Percentiles rank a stretch among this genome's conserved stretches.
These are phyloP conservation scores for Metschnikowia lachancei DNA, from an alignment of 805 yeast species.

Conservation along the genomic window DNA sequence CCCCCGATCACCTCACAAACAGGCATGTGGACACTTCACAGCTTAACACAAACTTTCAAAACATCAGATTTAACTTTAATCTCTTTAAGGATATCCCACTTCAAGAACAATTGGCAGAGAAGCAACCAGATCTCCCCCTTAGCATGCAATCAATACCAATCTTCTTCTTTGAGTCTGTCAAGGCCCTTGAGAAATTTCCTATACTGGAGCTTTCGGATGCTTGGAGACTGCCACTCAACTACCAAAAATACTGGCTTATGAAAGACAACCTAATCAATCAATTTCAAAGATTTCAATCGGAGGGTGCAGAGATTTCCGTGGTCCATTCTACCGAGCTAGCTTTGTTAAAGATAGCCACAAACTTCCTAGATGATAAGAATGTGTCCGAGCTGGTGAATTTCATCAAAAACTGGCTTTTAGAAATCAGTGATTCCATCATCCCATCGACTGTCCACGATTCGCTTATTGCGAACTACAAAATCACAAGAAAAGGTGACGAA, in stretches of 20 bases:
- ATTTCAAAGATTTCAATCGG: conserved; percentile 20
- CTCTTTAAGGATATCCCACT: conserved; percentile 41
- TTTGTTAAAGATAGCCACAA: conserved; percentile 16
- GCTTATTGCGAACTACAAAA: conserved; percentile 22
- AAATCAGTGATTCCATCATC: conserved; percentile 40
- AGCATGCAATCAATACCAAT: conserved; percentile 34
- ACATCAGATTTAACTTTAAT: conserved; percentile 37
- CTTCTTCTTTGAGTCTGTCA: conserved; percentile 26
- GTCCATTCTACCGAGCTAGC: conserved; percentile 20
- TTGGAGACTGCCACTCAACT: conserved; percentile 35
- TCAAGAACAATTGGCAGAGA: conserved; percentile 23
- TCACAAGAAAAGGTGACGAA: conserved; percentile 12
- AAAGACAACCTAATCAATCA: conserved; percentile 29
- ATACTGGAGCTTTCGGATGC: background rate
- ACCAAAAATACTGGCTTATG: conserved; percentile 34
- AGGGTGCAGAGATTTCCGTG: conserved; percentile 1
- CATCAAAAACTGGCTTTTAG: conserved; percentile 40
- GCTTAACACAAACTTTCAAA: conserved; percentile 35
- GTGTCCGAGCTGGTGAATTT: conserved; percentile 27
- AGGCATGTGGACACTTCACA: conserved; percentile 26
- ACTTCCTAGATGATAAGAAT: conserved; percentile 8
- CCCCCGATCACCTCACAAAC: conserved; percentile 27
- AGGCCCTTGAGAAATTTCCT: conserved; percentile 16
- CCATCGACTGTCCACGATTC: conserved; percentile 42
- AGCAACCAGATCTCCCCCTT: conserved; percentile 14